phyloP scores from a whole-genome alignment of 352 stramenopile species.

The Salisapilia sapeloensis region DNA sequence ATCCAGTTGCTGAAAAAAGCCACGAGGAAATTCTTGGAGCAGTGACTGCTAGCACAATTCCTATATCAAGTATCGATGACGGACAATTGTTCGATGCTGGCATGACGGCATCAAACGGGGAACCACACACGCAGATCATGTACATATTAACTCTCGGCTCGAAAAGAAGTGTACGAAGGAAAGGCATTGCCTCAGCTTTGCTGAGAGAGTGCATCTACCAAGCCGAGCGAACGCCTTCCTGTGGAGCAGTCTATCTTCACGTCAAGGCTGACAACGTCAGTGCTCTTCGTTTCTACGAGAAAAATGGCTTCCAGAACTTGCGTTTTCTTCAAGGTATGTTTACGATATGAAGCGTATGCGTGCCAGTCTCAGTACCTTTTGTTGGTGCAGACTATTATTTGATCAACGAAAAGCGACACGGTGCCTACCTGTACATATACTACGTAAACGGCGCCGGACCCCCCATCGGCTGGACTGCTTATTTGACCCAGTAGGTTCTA shows the following conservation, averaged over 20 bases:
- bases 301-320: conserved; percentile 88
- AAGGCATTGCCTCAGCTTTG: conserved; percentile 83
- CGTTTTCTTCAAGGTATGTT: conserved; percentile 77
- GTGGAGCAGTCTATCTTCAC: conserved; percentile 91
- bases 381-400: conserved; percentile 60
- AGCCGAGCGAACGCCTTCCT: conserved; percentile 51
- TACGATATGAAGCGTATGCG: neutral
- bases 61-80: conserved; percentile 50
- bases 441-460: conserved; percentile 64
- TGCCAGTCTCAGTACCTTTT: neutral
- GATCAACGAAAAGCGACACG: conserved; percentile 64
- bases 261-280: conserved; percentile 92
- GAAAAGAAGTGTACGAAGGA: conserved; percentile 58
- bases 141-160: conserved; percentile 95
- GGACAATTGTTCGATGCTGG: conserved; percentile 28
- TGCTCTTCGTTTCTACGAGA: conserved; percentile 93
- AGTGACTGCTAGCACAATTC: conserved; percentile 81
- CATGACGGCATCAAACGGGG: conserved; percentile 23
- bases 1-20: conserved; percentile 4
- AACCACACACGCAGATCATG: conserved; percentile 85
- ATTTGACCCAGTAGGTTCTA: conserved; percentile 24
- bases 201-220: conserved; percentile 81
- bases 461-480: conserved; percentile 45
- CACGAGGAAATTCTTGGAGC: conserved; percentile 64
- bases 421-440: conserved; percentile 73